Evolutionary conservation across 208 protist genomes (phyloP), one percentile per base, ranked within the genome.

Genomic region (Crithidia expoeki): DNA sequence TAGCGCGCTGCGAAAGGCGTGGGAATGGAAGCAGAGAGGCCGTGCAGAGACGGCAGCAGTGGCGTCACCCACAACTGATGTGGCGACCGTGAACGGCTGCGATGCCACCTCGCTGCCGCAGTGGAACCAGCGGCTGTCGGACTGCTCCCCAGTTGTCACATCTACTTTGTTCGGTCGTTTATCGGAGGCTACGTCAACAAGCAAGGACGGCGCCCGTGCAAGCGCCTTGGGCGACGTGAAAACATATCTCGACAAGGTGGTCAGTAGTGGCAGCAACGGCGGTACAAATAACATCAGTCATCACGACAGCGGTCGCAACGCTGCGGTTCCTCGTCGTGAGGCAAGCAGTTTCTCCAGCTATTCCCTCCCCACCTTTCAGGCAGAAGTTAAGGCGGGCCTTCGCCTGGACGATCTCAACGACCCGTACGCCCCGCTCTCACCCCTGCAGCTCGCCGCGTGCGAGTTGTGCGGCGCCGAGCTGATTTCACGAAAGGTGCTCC

Each of bases 1-100:
- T 7, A 55, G 60, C 46, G 44, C 60, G 60, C 60, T 52, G 44
- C 46, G 60, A 2, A 52, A 42, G 60, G 44, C 60, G n/a, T 65
- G 60, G 60, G 60, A 42, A 46, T 55, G 23, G 60, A 52, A 23
- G 46, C 30, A 34, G 60, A 55, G 28, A 46, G 23, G 14, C 12
- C 25, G 60, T 2, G 46, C 27, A 1, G 60, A 65, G n/a, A n/a
- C n/a, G n/a, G n/a, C 21, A 40, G 36, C 36, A 40, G 5, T 40
- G 36, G 38, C 58, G 9, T 44, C 28, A 25, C 44, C 50, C 16
- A 27, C 42, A 28, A 6, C 19, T 23, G 44, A 64, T 4, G 58
- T 6, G 23, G 28, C 16, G 3, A 49, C 28, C 10, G 19, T 23
- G 21, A 62, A 50, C 14, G 0, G 30, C 38, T 25, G 34, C 57